Base-by-base conservation (phyloP, 1,284 basidiomycete genomes). In the Volvariella surrecta region DNA sequence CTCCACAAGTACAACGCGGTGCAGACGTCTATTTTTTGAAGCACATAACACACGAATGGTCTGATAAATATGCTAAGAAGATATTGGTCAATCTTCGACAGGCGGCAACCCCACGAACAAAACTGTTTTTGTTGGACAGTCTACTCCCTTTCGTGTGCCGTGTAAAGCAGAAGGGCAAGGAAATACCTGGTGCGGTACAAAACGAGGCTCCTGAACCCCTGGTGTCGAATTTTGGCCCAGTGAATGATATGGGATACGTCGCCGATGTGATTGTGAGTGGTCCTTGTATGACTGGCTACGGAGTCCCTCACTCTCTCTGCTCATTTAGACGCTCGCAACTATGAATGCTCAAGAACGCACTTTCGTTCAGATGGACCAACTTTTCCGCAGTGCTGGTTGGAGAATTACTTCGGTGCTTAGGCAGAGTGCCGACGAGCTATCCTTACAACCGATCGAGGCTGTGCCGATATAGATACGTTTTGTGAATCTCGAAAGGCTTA, bases 41-140 rank as follows among this genome's bases (percentile, higher is more conserved):
- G 6, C 45, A 51, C 17, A 55, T 67, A 22, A 47, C 59, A 4
- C 64, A 68, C 50, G 60, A 67, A 49, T 67, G 62, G 62, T 34
- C 56, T 2, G 60, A 64, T 37, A 17, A 32, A 0, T 39, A 51
- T 13, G 50, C 49, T 8, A 30, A 42, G 15, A 43, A 52, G 32
- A 60, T 67, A 30, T 53, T 66, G n/a, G 35, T 18, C 6, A 44
- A 54, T 1, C 42, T 63, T 9, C 55, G 62, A 3, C 49, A 43
- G 0, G 60, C 56, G 15, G 61, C 61, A 1, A 39, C 40, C 2
- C 39, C 52, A 0, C 24, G 49, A 0, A 58, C 63, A 0, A 55
- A 51, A 38, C 53, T 66, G 16, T 19, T 66, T 10, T 22, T 63
- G 1, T 48, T 61, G 18, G 64, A 64, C 10, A 51, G 47, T 17